phyloP scores from a whole-genome alignment of 805 yeast genomes.

The Wickerhamomyces bovis region DNA sequence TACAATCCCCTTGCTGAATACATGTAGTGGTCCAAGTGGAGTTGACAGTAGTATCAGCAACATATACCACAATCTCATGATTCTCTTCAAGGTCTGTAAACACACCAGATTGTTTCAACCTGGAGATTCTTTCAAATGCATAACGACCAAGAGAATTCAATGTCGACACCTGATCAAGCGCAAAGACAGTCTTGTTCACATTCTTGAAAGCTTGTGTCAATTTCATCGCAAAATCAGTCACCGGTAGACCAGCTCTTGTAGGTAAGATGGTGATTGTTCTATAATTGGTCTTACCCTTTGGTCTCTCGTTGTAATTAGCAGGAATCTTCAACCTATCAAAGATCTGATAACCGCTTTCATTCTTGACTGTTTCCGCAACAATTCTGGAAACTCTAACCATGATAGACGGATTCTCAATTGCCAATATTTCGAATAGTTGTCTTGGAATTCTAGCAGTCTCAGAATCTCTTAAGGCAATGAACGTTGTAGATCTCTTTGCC shows the following conservation, averaged over 20 bases:
- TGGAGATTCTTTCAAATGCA: slow-evolving; percentile 87
- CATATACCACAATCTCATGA: slow-evolving; percentile 81
- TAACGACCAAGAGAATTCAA: slow-evolving; percentile 79
- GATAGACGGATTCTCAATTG: slow-evolving; percentile 79
- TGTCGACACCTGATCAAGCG: slow-evolving; percentile 79
- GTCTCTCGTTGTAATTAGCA: slow-evolving; percentile 20
- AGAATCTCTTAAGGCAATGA: slow-evolving; percentile 86
- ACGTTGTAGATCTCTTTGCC: slow-evolving; percentile 57
- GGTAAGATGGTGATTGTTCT: slow-evolving; percentile 86
- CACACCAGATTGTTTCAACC: slow-evolving; percentile 79
- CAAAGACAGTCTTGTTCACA: slow-evolving; percentile 67
- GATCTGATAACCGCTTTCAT: slow-evolving; percentile 11
- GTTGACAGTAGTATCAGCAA: slow-evolving; percentile 77
- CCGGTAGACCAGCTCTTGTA: slow-evolving; percentile 75
- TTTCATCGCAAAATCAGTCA: slow-evolving; percentile 72
- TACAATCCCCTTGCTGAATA: slow-evolving; percentile 91
- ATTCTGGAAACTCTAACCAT: slow-evolving; percentile 85
- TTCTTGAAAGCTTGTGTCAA: slow-evolving; percentile 65
- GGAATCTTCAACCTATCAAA: slow-evolving; percentile 23
- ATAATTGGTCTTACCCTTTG: slow-evolving; percentile 40
- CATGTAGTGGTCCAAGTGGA: slow-evolving; percentile 92
- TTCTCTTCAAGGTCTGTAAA: slow-evolving; percentile 88
- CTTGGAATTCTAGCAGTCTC: slow-evolving; percentile 93
- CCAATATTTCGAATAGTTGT: slow-evolving; percentile 77
- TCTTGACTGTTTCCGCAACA: slow-evolving; percentile 58